phyloP scores from a whole-genome alignment of 345 rosid species.

The Eucalyptus grandis region DNA sequence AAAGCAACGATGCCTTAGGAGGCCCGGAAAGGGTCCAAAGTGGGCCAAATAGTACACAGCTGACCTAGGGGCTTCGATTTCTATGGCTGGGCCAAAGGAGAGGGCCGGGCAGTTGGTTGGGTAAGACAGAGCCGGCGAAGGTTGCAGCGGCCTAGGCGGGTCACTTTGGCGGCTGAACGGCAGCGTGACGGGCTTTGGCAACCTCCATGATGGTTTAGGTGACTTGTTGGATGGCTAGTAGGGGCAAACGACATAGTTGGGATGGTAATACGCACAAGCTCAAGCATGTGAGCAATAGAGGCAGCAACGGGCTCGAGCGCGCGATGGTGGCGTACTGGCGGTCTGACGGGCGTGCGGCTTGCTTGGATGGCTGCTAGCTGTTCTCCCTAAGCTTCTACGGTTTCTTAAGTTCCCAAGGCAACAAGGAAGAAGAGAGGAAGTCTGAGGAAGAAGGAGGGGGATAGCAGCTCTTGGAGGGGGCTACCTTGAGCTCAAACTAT shows the following conservation, averaged over 20 bases:
- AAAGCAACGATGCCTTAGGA: accelerated
- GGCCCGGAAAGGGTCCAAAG: accelerated
- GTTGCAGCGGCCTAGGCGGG: no score
- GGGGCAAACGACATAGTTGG: accelerated
- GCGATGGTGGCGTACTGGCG: accelerated
- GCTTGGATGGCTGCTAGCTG: no score
- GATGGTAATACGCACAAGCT: accelerated
- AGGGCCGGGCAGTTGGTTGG: no score
- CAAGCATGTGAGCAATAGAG: accelerated
- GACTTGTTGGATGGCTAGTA: accelerated
- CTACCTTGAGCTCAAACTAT: no score
- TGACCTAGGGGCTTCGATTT: accelerated
- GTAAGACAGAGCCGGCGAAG: accelerated
- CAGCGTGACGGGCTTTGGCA: accelerated
- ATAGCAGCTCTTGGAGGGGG: accelerated
- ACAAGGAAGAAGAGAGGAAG: no score
- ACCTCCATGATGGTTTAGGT: no score
- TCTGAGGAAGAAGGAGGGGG: no score
- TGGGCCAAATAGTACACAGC: accelerated
- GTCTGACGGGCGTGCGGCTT: accelerated
- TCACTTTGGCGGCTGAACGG: accelerated
- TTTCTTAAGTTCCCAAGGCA: no score
- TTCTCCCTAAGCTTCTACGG: accelerated
- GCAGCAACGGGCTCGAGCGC: accelerated
- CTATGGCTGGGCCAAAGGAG: no score